Evolutionary conservation across 306 rosid species (phyloP), one percentile per base, ranked within the genome.

Genomic region (Rosa persica): DNA sequence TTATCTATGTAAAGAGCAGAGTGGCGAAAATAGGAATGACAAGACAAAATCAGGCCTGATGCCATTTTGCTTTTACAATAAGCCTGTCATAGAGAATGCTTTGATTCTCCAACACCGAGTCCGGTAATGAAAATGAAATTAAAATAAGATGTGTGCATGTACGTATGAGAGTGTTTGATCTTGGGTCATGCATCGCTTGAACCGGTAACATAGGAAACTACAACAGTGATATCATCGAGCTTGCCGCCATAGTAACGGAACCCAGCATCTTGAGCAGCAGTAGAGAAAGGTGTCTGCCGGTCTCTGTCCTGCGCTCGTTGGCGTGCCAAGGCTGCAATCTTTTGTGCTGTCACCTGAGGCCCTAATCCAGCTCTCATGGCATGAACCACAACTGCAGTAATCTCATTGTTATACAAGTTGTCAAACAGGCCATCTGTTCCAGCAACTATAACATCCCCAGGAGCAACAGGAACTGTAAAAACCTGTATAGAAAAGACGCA

Each of bases 211-310:
- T 91, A 93, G 27, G 99, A 95, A 69, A 95, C 98, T 1, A 95
- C 93, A 48, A 91, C 99, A 0, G 99, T 95, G 38, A 93, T 89
- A 78, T 95, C 99, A 76, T 95, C 99, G 20, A 93, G 98, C 88
- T 93, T 93, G 84, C 99, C 99, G 19, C 99, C 99, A 48, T 93
- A 90, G 82, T 91, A 89, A 65, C 91, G 97, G 81, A 87, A 83
- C 23, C 99, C 99, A 27, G 99, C 99, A 78, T 95, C 97, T 80
- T 95, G 99, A 23, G 99, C 98, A 22, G 99, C 99, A 5, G 99
- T 89, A 43, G 99, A 93, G 76, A 91, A 96, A 51, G 99, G 99
- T 9, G 99, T 96, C 82, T 93, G 98, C 72, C 99, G 84, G 83
- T 93, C 85, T 77, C 77, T 88, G 57, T 96, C 99, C 44, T 83